Conservation (phyloP, 108 stramenopile species). For the Skeletonema marinoi region DNA sequence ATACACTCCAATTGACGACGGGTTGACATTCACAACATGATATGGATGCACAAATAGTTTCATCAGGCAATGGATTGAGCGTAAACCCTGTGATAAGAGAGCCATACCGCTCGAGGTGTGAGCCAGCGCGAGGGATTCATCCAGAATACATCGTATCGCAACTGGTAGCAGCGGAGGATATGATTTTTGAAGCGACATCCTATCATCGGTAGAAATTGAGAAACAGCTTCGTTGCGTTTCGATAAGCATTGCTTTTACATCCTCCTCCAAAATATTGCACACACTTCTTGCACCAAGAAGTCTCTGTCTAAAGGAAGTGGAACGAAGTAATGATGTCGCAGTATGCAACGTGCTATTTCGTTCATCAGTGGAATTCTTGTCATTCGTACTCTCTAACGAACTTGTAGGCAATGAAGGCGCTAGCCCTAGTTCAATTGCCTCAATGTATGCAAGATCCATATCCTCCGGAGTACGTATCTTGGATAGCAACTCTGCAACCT, state of each 20-base stretch:
- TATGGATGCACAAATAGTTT: slow-evolving; percentile 66
- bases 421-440: slow-evolving; percentile 46
- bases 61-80: slow-evolving; percentile 57
- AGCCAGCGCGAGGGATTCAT: slow-evolving; percentile 46
- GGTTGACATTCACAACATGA: slow-evolving; percentile 53
- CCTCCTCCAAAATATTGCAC: slow-evolving; percentile 38
- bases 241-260: slow-evolving; percentile 21
- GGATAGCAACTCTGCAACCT: slow-evolving; percentile 61
- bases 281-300: slow-evolving; percentile 69
- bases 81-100: slow-evolving; percentile 64
- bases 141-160: slow-evolving; percentile 79
- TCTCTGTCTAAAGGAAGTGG: slow-evolving; percentile 69
- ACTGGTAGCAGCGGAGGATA: slow-evolving; percentile 76
- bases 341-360: slow-evolving; percentile 33
- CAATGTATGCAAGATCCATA: slow-evolving; percentile 68
- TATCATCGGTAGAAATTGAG: slow-evolving; percentile 20
- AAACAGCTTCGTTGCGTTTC: slow-evolving; percentile 5
- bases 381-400: slow-evolving; percentile 7
- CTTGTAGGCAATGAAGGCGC: slow-evolving; percentile 37
- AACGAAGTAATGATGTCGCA: slow-evolving; percentile 75
- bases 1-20: not conserved
- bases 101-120: slow-evolving; percentile 42
- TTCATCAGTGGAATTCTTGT: not conserved
- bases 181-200: not conserved
- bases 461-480: slow-evolving; percentile 74